A percentile compares a stretch with the other conserved stretches of the same genome.
Conservation (phyloP, 306 rosid genomes). For the Inga oerstediana region DNA sequence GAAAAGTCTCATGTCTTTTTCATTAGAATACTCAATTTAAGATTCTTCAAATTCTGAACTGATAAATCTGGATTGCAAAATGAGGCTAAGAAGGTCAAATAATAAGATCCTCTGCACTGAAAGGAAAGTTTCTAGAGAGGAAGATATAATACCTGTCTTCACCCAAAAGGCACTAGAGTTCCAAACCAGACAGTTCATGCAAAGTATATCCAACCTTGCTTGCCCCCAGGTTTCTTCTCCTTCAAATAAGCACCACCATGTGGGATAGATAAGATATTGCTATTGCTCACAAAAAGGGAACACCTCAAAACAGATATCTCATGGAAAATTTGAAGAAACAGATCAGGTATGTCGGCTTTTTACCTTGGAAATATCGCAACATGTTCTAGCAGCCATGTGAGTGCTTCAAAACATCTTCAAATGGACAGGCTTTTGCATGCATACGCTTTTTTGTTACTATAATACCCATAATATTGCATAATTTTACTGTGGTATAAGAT, state of each 20-base stretch:
- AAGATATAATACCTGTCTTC: constrained; percentile 69
- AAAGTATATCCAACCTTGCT: constrained; percentile 65
- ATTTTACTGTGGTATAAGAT: constrained; percentile 2
- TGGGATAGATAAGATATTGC: constrained; percentile 21
- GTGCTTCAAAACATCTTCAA: constrained; percentile 1
- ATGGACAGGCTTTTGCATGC: constrained; percentile 1
- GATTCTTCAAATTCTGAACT: not conserved
- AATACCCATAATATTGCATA: not conserved
- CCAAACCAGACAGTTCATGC: constrained; percentile 61
- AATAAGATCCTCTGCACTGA: constrained; percentile 23
- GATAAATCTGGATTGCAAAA: not conserved
- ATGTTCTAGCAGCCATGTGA: not conserved
- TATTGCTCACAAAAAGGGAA: constrained; percentile 33
- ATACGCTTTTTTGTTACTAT: not conserved
- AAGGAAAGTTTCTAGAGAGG: constrained; percentile 42
- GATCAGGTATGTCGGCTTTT: constrained; percentile 52
- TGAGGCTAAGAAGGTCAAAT: constrained; percentile 1
- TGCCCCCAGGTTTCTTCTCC: constrained; percentile 38
- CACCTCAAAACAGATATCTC: constrained; percentile 3
- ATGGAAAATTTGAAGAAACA: constrained; percentile 57
- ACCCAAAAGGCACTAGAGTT: constrained; percentile 46
- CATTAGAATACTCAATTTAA: not conserved
- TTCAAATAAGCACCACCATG: constrained; percentile 49
- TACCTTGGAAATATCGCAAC: not conserved
- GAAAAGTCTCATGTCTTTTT: constrained; percentile 22